These are phyloP conservation scores for Fusarium humuli DNA, from an alignment of 2,329 filamentous ascomycete species.

Conservation along the genomic window DNA sequence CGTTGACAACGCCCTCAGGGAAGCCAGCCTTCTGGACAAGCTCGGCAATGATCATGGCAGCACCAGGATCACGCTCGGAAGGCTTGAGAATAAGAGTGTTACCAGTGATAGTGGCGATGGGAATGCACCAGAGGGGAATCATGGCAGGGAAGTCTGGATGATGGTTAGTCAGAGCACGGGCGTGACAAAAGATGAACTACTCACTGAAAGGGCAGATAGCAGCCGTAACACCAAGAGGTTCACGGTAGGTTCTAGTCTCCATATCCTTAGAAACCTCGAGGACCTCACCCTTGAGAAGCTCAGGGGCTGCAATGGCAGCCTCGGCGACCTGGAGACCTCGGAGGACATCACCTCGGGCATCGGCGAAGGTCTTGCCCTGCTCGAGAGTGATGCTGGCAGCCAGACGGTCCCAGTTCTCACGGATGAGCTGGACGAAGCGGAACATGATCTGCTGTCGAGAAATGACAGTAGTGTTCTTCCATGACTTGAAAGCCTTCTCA, in stretches of 20 bases:
- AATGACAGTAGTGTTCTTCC: constrained; percentile 78
- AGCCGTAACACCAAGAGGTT: constrained; percentile 83
- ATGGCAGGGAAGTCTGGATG: constrained; percentile 85
- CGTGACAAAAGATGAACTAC: constrained; percentile 48
- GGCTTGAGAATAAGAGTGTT: constrained; percentile 90
- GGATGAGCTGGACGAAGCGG: constrained; percentile 82
- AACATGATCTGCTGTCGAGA: constrained; percentile 88
- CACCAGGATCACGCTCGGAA: constrained; percentile 85
- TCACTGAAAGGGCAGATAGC: constrained; percentile 89
- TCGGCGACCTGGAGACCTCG: constrained; percentile 87
- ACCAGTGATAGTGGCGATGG: constrained; percentile 83
- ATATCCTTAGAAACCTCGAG: constrained; percentile 90
- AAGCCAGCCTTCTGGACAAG: constrained; percentile 84
- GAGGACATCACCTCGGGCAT: constrained; percentile 84
- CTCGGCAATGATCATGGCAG: constrained; percentile 86
- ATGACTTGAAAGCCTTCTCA: constrained; percentile 78
- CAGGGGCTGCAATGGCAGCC: constrained; percentile 82
- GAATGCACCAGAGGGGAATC: constrained; percentile 93
- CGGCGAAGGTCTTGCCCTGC: constrained; percentile 89
- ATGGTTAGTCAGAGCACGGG: constrained; percentile 14
- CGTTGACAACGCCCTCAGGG: constrained; percentile 83
- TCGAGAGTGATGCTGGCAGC: constrained; percentile 88
- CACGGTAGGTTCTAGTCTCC: constrained; percentile 85
- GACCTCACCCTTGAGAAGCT: constrained; percentile 84
- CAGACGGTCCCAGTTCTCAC: constrained; percentile 86